phyloP scores from a whole-genome alignment of 352 stramenopile genomes.

The Globisporangium emineosum region DNA sequence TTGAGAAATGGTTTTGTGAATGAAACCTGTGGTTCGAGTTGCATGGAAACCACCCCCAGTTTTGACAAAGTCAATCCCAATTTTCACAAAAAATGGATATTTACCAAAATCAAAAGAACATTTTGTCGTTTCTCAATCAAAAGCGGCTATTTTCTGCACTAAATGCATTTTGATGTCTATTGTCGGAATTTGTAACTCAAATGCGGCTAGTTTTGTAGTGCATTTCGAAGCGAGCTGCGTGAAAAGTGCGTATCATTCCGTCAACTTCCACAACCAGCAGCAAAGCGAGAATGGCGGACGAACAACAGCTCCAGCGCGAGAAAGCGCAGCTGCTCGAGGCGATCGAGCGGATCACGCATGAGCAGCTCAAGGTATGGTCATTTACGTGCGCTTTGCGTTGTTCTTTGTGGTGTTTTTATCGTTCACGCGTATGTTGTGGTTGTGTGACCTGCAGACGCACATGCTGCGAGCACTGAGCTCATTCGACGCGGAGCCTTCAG shows the following conservation, averaged over 20 bases:
- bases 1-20: background rate
- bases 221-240: background rate
- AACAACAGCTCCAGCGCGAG: conserved; percentile 23
- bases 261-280: conserved; percentile 4
- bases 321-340: conserved; percentile 33
- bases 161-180: too few species aligned
- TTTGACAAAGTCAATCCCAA: background rate
- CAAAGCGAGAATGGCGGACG: conserved; percentile 1
- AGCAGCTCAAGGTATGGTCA: conserved; percentile 31
- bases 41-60: background rate
- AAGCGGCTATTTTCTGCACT: too few species aligned
- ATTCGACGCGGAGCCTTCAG: conserved; percentile 26
- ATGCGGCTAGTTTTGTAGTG: background rate
- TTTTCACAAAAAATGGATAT: conserved; percentile 2
- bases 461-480: conserved; percentile 62
- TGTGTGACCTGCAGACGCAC: conserved; percentile 38
- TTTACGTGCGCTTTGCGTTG: too few species aligned
- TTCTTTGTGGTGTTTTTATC: background rate
- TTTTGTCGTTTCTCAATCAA: background rate
- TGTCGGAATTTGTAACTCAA: too few species aligned
- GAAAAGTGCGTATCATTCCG: background rate
- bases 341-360: conserved; percentile 29
- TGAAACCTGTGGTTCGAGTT: background rate
- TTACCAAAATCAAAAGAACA: background rate
- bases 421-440: background rate